phyloP scores from a whole-genome alignment of 139 green algal species.

The Tetraselmis chui region DNA sequence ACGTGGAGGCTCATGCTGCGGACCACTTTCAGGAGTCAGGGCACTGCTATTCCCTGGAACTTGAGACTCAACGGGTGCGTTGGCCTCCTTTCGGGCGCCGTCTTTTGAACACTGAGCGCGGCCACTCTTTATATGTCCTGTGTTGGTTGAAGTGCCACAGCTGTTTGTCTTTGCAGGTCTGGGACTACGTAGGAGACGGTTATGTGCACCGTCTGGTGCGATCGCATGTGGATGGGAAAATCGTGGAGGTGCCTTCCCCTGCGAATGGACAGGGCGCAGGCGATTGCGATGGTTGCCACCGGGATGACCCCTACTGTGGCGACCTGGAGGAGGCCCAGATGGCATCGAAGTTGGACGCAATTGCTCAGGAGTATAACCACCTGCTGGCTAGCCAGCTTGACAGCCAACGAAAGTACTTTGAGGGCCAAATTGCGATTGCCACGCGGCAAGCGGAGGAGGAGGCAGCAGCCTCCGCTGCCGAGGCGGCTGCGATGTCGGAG shows the following conservation, averaged over 20 bases:
- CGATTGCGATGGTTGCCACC: neutral
- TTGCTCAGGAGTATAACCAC: conserved; percentile 80
- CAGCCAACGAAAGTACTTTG: conserved; percentile 81
- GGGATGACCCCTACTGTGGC: conserved; percentile 9
- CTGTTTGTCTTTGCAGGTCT: too few relatives aligned
- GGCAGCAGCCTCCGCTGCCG: neutral
- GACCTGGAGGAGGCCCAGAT: conserved; percentile 64
- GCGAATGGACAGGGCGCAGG: neutral
- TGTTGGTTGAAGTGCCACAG: too few relatives aligned
- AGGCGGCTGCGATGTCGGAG: neutral
- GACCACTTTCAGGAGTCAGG: conserved; percentile 74
- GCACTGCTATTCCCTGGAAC: conserved; percentile 91
- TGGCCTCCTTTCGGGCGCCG: neutral
- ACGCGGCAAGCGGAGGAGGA: neutral
- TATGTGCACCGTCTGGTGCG: conserved; percentile 96
- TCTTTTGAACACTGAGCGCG: too few relatives aligned
- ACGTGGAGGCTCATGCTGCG: conserved; percentile 70
- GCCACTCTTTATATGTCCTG: too few relatives aligned
- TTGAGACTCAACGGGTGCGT: conserved; percentile 73
- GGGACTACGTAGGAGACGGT: conserved; percentile 92
- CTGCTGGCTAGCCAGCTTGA: conserved; percentile 87
- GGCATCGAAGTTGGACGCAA: conserved; percentile 33
- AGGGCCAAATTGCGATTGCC: conserved; percentile 19
- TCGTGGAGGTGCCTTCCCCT: conserved; percentile 83
- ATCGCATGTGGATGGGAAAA: conserved; percentile 83